Base-by-base conservation (phyloP, 805 yeast genomes). In the Lipomyces mesembrius region DNA sequence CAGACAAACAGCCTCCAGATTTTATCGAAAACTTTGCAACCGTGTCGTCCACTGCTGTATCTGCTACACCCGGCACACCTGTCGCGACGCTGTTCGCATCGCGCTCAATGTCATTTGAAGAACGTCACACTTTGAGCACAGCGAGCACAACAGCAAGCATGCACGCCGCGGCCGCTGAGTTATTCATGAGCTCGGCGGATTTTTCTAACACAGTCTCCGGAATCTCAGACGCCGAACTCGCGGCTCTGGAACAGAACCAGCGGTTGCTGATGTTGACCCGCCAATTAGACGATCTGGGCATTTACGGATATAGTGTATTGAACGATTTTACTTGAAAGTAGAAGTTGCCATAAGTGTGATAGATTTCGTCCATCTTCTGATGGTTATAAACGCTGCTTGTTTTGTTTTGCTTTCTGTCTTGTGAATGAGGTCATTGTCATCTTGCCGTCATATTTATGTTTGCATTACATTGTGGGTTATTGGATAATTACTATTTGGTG, bases 201-300 rank as follows among this genome's bases (percentile, higher is more conserved):
- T 32, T 20, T 43, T 11, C 5, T 6, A 22, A 25, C 22, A 54
- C 11, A 12, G 27, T 14, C 2, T 32, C 59, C 2, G 51, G 57
- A 9, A 17, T 65, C 8, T 57, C 64, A 5, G 51, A 59, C 9
- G 63, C 49, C n/a, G 64, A 65, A 1, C 43, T 65, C 25, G 49
- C 60, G 5, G 54, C 46, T 3, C 20, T 64, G 39, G 67, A 66
- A 35, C 62, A 66, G 43, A 59, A 64, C 53, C 64, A 51, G 55
- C 32, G 67, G 20, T n/a, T 60, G 53, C 22, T 64, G 51, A 43
- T 64, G 56, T 57, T 63, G 14, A 62, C 65, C 34, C 53, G 66
- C 35, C 54, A 59, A 46, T 14, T 64, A 25, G 70, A 67, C 34
- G 69, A 67, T 51, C 39, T 67, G 43, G 69, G 66, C 17, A 39